These are phyloP conservation scores for Xylariaceae sp. DNA, from an alignment of 2,329 filamentous ascomycete genomes.

Conservation along the genomic window DNA sequence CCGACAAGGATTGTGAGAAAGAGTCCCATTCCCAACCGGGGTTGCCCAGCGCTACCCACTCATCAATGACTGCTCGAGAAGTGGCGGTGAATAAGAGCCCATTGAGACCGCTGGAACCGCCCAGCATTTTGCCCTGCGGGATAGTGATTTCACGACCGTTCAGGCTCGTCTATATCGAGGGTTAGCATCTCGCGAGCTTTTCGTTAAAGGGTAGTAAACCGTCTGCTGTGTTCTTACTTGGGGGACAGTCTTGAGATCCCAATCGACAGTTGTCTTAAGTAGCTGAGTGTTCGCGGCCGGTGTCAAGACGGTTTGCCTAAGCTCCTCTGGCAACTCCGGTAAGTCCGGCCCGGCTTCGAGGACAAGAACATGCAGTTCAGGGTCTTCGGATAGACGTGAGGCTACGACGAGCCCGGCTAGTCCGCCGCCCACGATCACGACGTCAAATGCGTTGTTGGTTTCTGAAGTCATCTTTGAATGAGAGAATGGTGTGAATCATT, in stretches of 20 bases:
- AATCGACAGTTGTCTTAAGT: constrained; percentile 6
- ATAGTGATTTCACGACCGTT: constrained; percentile 12
- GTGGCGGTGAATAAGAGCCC: constrained; percentile 22
- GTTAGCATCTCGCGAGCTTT: neutral
- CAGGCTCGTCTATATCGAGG: neutral
- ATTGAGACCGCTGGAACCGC: constrained; percentile 31
- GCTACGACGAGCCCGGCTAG: constrained; percentile 13
- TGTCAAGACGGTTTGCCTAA: constrained; percentile 4
- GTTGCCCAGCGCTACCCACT: constrained; percentile 28
- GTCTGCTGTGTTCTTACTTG: constrained; percentile 8
- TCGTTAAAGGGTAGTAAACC: neutral
- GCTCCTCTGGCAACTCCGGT: constrained; percentile 7
- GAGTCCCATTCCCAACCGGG: constrained; percentile 24
- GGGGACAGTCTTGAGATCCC: constrained; percentile 11
- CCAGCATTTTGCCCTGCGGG: constrained; percentile 21
- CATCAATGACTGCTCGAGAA: constrained; percentile 23
- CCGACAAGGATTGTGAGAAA: constrained; percentile 3
- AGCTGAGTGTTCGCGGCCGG: constrained; percentile 9
- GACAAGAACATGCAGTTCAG: constrained; percentile 4
- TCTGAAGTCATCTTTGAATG: too few species aligned
- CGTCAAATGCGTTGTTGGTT: constrained; percentile 3
- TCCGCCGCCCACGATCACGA: constrained; percentile 17
- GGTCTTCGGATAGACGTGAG: constrained; percentile 11
- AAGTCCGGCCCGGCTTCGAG: constrained; percentile 16
- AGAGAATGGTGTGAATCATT: too few species aligned